A percentile compares a stretch with the other conserved stretches of the same genome.
These are phyloP conservation scores for Parastagonospora nodorum DNA, from an alignment of 2,329 filamentous ascomycete species.

Conservation along the genomic window DNA sequence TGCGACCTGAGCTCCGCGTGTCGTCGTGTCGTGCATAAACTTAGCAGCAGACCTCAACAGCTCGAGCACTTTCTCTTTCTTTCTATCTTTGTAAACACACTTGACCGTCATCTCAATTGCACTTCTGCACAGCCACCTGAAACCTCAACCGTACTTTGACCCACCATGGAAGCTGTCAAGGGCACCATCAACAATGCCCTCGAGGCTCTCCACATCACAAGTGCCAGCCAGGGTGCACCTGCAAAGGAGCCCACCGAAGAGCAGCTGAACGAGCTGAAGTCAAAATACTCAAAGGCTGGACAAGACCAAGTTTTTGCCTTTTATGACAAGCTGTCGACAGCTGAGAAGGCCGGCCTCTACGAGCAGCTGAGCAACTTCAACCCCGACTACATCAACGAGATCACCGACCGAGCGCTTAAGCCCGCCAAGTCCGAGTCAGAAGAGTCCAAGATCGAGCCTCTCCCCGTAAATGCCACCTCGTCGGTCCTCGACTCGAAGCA, in stretches of 20 bases:
- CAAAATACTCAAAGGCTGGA: conserved; percentile 73
- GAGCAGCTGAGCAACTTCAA: conserved; percentile 82
- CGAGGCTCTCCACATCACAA: conserved; percentile 49
- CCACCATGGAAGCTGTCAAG: conserved; percentile 50
- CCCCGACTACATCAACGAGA: conserved; percentile 83
- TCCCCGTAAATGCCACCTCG: conserved; percentile 83
- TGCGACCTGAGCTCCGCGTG: conserved; percentile 14
- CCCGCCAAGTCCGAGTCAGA: conserved; percentile 67
- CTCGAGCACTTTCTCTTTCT: conserved; percentile 5
- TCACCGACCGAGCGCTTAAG: conserved; percentile 81
- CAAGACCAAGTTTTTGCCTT: conserved; percentile 87
- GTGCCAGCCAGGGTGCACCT: conserved; percentile 38
- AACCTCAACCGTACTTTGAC: conserved; percentile 9
- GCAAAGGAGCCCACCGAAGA: conserved; percentile 64
- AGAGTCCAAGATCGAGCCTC: conserved; percentile 72
- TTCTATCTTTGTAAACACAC: background rate
- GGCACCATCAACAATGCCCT: conserved; percentile 49
- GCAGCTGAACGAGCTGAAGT: conserved; percentile 69
- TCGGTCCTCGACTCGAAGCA: conserved; percentile 88
- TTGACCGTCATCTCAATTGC: conserved; percentile 8
- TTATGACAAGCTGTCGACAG: conserved; percentile 75
- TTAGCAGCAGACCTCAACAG: conserved; percentile 17
- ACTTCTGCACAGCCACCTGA: background rate
- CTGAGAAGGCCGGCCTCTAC: conserved; percentile 79
- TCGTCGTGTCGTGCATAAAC: conserved; percentile 21